These are phyloP conservation scores for Shiraia bambusicola DNA, from an alignment of 2,329 filamentous ascomycete genomes.

Conservation along the genomic window DNA sequence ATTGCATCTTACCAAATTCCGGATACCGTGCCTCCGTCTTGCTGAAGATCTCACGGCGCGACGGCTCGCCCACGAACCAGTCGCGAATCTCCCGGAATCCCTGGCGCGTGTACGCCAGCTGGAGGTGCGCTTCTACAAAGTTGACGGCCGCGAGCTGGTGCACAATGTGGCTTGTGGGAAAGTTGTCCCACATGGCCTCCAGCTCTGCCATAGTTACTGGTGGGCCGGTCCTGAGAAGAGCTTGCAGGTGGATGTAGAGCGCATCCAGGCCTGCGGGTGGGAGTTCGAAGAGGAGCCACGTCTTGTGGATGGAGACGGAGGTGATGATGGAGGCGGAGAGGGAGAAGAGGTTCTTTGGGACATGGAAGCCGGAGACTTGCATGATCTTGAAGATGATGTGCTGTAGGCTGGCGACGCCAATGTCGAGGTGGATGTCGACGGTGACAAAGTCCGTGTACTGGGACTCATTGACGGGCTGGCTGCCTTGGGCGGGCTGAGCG, in stretches of 20 bases:
- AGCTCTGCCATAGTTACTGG: slow-evolving; percentile 15
- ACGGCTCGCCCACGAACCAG: slow-evolving; percentile 10
- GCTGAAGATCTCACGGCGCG: slow-evolving; percentile 13
- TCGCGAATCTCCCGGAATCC: slow-evolving; percentile 7
- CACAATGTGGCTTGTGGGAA: slow-evolving; percentile 11
- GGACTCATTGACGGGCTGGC: too few species aligned
- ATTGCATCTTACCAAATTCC: slow-evolving; percentile 4
- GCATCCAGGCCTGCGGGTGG: slow-evolving; percentile 13
- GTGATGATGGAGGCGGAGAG: slow-evolving; percentile 7
- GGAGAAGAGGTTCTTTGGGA: slow-evolving; percentile 5
- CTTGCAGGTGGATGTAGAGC: slow-evolving; percentile 17
- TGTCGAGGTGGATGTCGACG: slow-evolving; percentile 23
- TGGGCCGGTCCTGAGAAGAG: slow-evolving; percentile 11
- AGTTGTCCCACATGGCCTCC: slow-evolving; percentile 17
- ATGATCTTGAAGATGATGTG: slow-evolving; percentile 26
- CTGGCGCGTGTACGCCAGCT: slow-evolving; percentile 6
- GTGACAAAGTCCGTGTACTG: slow-evolving; percentile 12
- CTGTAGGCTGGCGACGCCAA: slow-evolving; percentile 13
- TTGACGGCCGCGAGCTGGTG: slow-evolving; percentile 17
- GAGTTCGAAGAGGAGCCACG: slow-evolving; percentile 25
- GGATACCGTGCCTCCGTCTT: slow-evolving; percentile 8
- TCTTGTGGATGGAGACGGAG: slow-evolving; percentile 18
- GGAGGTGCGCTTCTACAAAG: slow-evolving; percentile 13
- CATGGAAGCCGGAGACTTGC: slow-evolving; percentile 9
- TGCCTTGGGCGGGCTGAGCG: slow-evolving; percentile 1